Percentiles rank a stretch among this genome's conserved stretches.
Evolutionary conservation across 331 rosid species (phyloP).

Genomic region (Cucumis variabilis): DNA sequence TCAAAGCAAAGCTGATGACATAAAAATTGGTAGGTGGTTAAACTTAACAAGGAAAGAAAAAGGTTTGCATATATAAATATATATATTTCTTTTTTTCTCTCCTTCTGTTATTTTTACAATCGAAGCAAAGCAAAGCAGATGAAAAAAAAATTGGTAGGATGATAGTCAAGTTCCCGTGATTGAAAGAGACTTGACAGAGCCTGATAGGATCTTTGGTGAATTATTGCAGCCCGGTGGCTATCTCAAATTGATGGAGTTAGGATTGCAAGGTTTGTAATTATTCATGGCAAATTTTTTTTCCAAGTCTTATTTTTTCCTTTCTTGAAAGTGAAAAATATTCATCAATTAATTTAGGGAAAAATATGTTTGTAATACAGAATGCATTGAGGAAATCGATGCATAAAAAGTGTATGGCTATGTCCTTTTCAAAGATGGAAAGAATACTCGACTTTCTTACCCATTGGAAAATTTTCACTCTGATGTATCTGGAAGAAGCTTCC

Average conservation of each 20-base stretch:
- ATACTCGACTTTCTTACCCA: conserved; percentile 79
- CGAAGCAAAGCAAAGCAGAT: not conserved
- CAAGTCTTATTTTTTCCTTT: not conserved
- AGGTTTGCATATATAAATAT: no score
- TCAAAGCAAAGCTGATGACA: no score
- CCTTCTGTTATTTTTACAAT: no score
- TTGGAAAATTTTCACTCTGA: conserved; percentile 83
- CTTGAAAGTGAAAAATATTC: not conserved
- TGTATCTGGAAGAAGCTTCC: conserved; percentile 95
- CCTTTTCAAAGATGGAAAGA: conserved; percentile 92
- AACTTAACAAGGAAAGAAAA: no score
- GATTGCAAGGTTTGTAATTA: conserved; percentile 69
- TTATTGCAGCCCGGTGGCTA: conserved; percentile 94
- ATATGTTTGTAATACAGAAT: conserved; percentile 56
- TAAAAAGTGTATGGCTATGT: conserved; percentile 90
- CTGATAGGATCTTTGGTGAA: conserved; percentile 94
- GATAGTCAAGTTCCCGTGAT: conserved; percentile 85
- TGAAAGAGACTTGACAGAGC: conserved; percentile 89
- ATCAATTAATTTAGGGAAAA: not conserved
- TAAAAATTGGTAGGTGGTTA: no score
- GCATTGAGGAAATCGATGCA: conserved; percentile 87
- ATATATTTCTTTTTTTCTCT: no score
- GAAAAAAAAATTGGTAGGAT: conserved; percentile 50
- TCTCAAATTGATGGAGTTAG: conserved; percentile 85
- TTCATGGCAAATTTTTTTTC: not conserved